Base-by-base conservation (phyloP, 2,329 filamentous ascomycete genomes). In the Hirsutella thompsonii region DNA sequence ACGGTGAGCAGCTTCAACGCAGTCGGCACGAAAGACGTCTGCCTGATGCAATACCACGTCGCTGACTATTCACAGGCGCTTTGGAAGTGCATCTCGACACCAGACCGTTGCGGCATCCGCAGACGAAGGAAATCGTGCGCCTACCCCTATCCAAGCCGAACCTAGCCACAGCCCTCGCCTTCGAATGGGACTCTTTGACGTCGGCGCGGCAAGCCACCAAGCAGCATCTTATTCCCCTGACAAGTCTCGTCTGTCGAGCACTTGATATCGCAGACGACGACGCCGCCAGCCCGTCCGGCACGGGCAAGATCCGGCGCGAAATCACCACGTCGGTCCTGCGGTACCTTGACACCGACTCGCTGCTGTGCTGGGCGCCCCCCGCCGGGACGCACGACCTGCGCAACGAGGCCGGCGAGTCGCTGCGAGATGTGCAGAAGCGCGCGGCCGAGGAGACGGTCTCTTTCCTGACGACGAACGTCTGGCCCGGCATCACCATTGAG, bases 151-250 rank as follows among this genome's bases (percentile, higher is more conserved):
- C 72, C 42, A 96, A 95, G 64, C 79, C 79, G 26, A 75, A 87
- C 53, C 81, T 96, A 32, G 90, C 90, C 20, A 72, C 80, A 36
- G 85, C 86, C 42, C 79, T 98, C 47, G 92, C 90, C 3, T 66
- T 93, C 36, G 92, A 98, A 67, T 98, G 92, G 92, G 89, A 95
- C 58, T 70, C 82, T 38, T 73, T 98, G 45, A 73, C 80, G 20
- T 84, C 83, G 13, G 79, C 83, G 3, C 81, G 89, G 56, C 86
- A 96, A 62, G 86, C 88, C 0, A 74, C 89, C 32, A 85, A 82
- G 58, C 77, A 84, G 44, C 87, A 96, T 63, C 76, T 93, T 37
- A 90, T 95, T 49, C 92, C 92, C 13, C 68, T 98, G 47, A 96
- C 89, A 3, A 88, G 86, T 37, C 74, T 95, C 14, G 70, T 81